Evolutionary conservation across 1,139 yeast genomes (phyloP).

Genomic region (Scheffersomyces titani): DNA sequence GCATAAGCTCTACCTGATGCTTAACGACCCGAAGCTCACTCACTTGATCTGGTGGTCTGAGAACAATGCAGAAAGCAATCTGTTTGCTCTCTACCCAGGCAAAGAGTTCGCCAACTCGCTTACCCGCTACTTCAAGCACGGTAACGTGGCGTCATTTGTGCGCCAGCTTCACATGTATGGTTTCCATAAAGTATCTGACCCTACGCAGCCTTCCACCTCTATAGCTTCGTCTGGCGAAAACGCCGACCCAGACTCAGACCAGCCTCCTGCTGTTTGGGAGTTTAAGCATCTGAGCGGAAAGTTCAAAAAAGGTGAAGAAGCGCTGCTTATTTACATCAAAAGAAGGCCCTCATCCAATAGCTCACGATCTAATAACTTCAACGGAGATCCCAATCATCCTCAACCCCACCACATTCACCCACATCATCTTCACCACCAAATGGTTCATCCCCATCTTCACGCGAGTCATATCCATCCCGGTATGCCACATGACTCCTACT

Average conservation of each 20-base stretch:
- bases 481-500: not conserved
- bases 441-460: not conserved
- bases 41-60: slow-evolving; percentile 78
- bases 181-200: slow-evolving; percentile 55
- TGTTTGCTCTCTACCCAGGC: slow-evolving; percentile 64
- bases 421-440: slow-evolving; percentile 4
- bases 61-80: slow-evolving; percentile 56
- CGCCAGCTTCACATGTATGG: slow-evolving; percentile 53
- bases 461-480: not conserved
- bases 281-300: slow-evolving; percentile 81
- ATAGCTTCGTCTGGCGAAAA: slow-evolving; percentile 7
- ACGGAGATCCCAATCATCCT: not conserved
- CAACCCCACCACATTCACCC: not conserved
- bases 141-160: slow-evolving; percentile 49
- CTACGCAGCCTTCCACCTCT: slow-evolving; percentile 10
- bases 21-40: slow-evolving; percentile 49
- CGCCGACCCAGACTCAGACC: slow-evolving; percentile 19
- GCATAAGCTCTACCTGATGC: slow-evolving; percentile 61
- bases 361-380: slow-evolving; percentile 6
- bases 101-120: slow-evolving; percentile 47
- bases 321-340: slow-evolving; percentile 63
- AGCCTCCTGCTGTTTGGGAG: slow-evolving; percentile 64
- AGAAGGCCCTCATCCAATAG: slow-evolving; percentile 52
- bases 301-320: slow-evolving; percentile 76
- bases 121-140: slow-evolving; percentile 47